phyloP scores from a whole-genome alignment of 108 stramenopile genomes.

The Nannochloropsis gaditana region DNA sequence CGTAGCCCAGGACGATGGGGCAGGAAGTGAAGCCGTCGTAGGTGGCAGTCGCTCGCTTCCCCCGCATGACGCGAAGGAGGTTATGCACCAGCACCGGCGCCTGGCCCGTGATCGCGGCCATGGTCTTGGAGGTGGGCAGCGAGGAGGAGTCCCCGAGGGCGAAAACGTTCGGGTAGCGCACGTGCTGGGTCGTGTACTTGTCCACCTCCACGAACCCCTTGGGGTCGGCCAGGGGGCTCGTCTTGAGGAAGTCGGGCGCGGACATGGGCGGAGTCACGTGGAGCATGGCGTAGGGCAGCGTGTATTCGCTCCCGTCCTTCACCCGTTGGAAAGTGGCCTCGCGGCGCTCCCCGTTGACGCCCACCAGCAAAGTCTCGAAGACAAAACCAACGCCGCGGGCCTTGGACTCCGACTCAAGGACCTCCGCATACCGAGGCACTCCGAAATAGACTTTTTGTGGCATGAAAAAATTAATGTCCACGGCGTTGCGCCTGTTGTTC shows the following conservation, averaged over 20 bases:
- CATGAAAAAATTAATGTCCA: slow-evolving; percentile 32
- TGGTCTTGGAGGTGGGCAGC: slow-evolving; percentile 53
- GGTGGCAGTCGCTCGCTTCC: slow-evolving; percentile 30
- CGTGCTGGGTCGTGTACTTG: slow-evolving; percentile 48
- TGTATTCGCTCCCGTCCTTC: slow-evolving; percentile 12
- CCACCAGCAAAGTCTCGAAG: slow-evolving; percentile 35
- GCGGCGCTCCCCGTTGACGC: slow-evolving; percentile 42
- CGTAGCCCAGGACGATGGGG: slow-evolving; percentile 43
- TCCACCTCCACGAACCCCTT: slow-evolving; percentile 52
- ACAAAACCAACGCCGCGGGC: slow-evolving; percentile 37
- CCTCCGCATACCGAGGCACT: slow-evolving; percentile 48
- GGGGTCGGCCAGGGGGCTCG: slow-evolving; percentile 37
- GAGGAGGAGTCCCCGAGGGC: slow-evolving; percentile 53
- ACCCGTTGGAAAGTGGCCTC: slow-evolving; percentile 48
- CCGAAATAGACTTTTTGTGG: slow-evolving; percentile 45
- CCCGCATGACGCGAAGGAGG: slow-evolving; percentile 37
- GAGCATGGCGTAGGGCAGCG: slow-evolving; percentile 46
- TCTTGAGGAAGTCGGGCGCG: slow-evolving; percentile 33
- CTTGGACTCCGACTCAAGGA: slow-evolving; percentile 33
- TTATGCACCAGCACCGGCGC: slow-evolving; percentile 53
- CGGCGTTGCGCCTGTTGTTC: slow-evolving; percentile 36
- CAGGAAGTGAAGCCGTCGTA: slow-evolving; percentile 55
- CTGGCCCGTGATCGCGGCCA: slow-evolving; percentile 50
- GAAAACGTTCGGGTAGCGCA: slow-evolving; percentile 50
- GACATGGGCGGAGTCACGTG: slow-evolving; percentile 54